Evolutionary conservation across 2,329 filamentous ascomycete genomes (phyloP).

Genomic region (Claviceps sp.): DNA sequence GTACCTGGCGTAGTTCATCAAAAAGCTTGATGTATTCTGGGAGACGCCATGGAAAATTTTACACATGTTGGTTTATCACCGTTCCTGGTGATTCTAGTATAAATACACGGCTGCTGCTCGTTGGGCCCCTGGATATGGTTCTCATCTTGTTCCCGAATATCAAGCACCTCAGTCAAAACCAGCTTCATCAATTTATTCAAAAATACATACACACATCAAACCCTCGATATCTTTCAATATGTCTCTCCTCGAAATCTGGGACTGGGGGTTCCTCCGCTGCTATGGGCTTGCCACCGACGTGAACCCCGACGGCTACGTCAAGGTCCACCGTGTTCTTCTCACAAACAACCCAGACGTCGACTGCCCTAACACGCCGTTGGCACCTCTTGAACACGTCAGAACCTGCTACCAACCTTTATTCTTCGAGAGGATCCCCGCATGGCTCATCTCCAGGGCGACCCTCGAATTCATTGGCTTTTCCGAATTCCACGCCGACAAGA

Average conservation of each 20-base stretch:
- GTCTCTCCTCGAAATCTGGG: not conserved
- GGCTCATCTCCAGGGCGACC: not conserved
- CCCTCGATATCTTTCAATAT: not conserved
- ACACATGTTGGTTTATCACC: too few relatives aligned
- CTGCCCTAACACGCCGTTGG: not conserved
- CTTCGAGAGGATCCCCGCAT: not conserved
- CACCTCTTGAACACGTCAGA: not conserved
- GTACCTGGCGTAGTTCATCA: too few relatives aligned
- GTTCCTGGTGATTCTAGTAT: too few relatives aligned
- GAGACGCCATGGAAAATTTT: too few relatives aligned
- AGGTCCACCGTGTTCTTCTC: not conserved
- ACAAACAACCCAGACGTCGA: not conserved
- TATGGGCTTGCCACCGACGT: not conserved
- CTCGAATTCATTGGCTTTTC: not conserved
- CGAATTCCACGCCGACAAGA: not conserved
- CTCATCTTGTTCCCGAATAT: too few relatives aligned
- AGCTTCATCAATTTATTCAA: too few relatives aligned
- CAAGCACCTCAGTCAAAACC: too few relatives aligned
- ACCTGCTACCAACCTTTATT: not conserved
- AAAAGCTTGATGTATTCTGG: too few relatives aligned
- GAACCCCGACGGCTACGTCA: not conserved
- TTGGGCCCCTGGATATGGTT: too few relatives aligned
- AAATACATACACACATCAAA: too few relatives aligned
- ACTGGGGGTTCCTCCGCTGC: not conserved
- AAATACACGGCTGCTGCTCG: too few relatives aligned